phyloP scores from a whole-genome alignment of 2,329 filamentous ascomycete genomes.

The Davidsoniella eucalypti region DNA sequence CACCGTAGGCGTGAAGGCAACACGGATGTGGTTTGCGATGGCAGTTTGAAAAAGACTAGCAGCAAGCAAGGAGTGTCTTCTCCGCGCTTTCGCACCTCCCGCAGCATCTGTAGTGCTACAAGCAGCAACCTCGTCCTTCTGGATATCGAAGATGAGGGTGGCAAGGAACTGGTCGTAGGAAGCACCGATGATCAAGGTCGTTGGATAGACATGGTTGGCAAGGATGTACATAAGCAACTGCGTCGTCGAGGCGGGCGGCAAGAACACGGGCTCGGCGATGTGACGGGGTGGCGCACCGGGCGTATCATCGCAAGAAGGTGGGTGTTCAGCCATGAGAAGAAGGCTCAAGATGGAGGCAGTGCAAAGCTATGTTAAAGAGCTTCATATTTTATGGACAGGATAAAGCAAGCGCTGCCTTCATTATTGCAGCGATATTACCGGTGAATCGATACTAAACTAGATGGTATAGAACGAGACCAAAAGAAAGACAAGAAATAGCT shows the following conservation, averaged over 20 bases:
- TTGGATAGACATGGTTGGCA: conserved; percentile 35
- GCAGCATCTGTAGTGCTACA: no score
- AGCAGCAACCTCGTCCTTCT: conserved; percentile 5
- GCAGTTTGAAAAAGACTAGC: conserved; percentile 54
- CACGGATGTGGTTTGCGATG: conserved; percentile 48
- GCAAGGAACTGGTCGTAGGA: conserved; percentile 47
- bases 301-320: neutral
- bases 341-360: neutral
- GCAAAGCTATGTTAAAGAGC: neutral
- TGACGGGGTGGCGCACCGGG: neutral
- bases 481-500: no score
- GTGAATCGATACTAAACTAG: no score
- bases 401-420: no score
- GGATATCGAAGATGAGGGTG: conserved; percentile 29
- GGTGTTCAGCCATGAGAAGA: conserved; percentile 1
- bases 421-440: no score
- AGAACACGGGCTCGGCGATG: conserved; percentile 23
- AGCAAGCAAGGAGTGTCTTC: conserved; percentile 28
- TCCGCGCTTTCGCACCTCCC: conserved; percentile 9
- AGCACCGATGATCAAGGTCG: conserved; percentile 56
- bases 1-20: conserved; percentile 60
- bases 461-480: no score
- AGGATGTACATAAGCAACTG: conserved; percentile 52
- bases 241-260: conserved; percentile 36
- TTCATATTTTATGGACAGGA: neutral